A percentile compares a stretch with the other conserved stretches of the same genome.
Conservation (phyloP, 257 asterid species). For the Thymus quinquecostatus region DNA sequence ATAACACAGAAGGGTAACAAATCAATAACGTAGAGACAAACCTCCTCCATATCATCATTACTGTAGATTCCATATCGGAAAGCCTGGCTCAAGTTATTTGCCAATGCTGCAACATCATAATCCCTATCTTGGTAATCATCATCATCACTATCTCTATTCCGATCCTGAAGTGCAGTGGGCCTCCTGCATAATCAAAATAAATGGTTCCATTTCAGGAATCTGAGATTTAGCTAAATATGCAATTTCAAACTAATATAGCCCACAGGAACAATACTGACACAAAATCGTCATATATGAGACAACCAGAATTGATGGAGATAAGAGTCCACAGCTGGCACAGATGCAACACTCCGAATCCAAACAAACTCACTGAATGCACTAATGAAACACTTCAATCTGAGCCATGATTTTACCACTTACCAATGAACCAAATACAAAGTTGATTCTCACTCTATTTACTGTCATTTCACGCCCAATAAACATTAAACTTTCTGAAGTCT, state of each 20-base stretch:
- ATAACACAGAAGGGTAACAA: slow-evolving; percentile 15
- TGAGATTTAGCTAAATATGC: slow-evolving; percentile 20
- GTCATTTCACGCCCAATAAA: neutral
- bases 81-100: slow-evolving; percentile 90
- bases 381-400: neutral
- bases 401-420: slow-evolving; percentile 17
- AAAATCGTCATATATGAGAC: slow-evolving; percentile 13
- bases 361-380: slow-evolving; percentile 14
- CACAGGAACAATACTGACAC: slow-evolving; percentile 18
- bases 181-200: slow-evolving; percentile 61
- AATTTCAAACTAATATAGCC: slow-evolving; percentile 11
- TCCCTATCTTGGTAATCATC: slow-evolving; percentile 97
- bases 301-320: slow-evolving; percentile 9
- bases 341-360: slow-evolving; percentile 19
- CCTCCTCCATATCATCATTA: slow-evolving; percentile 81
- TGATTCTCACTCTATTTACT: slow-evolving; percentile 5
- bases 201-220: slow-evolving; percentile 16
- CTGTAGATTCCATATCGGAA: slow-evolving; percentile 84
- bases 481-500: neutral
- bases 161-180: slow-evolving; percentile 86
- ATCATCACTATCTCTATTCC: slow-evolving; percentile 85
- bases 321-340: slow-evolving; percentile 11
- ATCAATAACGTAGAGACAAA: slow-evolving; percentile 33
- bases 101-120: slow-evolving; percentile 95
- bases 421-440: slow-evolving; percentile 16